Percentiles rank a stretch among this genome's conserved stretches.
These are phyloP conservation scores for Persicaria maculosa DNA, from an alignment of 148 eudicot species.

Conservation along the genomic window DNA sequence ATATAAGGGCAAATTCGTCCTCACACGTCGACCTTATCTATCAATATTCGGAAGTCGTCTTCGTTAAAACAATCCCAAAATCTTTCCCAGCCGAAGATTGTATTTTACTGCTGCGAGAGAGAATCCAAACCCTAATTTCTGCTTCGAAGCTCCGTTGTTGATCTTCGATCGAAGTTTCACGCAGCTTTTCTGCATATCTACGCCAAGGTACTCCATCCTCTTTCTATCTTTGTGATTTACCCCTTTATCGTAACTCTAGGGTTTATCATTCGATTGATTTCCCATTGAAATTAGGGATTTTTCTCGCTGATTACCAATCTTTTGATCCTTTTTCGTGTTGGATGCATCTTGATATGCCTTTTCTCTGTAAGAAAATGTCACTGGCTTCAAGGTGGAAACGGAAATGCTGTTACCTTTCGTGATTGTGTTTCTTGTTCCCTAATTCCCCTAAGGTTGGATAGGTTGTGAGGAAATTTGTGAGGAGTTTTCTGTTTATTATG, in stretches of 20 bases:
- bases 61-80: neutral
- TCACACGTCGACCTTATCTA: neutral
- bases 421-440: neutral
- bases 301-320: neutral
- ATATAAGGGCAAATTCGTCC: neutral
- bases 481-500: neutral
- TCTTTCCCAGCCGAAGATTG: neutral
- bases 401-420: neutral
- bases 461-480: neutral
- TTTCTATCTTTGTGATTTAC: neutral
- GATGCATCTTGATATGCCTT: neutral
- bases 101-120: neutral
- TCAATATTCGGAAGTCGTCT: neutral
- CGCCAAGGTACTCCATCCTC: constrained; percentile 6
- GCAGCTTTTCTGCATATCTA: neutral
- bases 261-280: neutral
- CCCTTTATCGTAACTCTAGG: neutral
- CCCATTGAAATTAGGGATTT: neutral
- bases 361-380: neutral
- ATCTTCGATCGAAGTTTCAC: constrained; percentile 2
- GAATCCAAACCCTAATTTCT: constrained; percentile 10
- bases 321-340: neutral
- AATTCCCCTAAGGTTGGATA: neutral
- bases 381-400: neutral
- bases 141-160: neutral